Evolutionary conservation across 306 rosid genomes (phyloP).

Genomic region (Medicago arabica): DNA sequence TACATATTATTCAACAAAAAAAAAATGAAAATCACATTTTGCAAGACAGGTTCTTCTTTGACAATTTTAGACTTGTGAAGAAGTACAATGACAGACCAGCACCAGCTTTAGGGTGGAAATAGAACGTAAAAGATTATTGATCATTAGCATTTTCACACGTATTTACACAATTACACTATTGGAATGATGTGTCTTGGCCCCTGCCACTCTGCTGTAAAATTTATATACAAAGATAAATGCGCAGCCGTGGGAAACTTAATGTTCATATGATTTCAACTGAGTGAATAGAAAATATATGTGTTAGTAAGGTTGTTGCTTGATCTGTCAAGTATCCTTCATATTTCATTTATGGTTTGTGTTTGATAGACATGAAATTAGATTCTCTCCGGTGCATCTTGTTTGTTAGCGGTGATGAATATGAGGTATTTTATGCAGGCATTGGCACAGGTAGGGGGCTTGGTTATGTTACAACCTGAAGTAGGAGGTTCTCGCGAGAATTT

Average conservation of each 20-base stretch:
- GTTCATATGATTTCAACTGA: not conserved
- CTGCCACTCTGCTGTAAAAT: not conserved
- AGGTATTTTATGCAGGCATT: constrained; percentile 62
- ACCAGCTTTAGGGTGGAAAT: not conserved
- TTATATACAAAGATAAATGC: not conserved
- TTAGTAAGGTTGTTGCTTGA: not conserved
- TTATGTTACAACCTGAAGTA: constrained; percentile 83
- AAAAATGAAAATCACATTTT: not conserved
- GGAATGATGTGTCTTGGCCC: not conserved
- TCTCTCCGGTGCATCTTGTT: constrained; percentile 11
- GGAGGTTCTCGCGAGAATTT: constrained; percentile 79
- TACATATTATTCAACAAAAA: not conserved
- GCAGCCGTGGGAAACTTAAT: not conserved
- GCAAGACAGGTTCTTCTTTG: not conserved
- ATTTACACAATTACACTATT: not conserved
- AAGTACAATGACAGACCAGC: not conserved
- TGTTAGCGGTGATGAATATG: constrained; percentile 12
- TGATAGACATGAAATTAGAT: not conserved
- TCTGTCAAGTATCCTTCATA: not conserved
- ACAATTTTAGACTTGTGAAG: constrained; percentile 1
- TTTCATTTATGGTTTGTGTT: not conserved
- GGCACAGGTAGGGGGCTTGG: constrained; percentile 91
- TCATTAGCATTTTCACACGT: not conserved
- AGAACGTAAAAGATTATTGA: constrained; percentile 11
- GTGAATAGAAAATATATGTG: constrained; percentile 7